Evolutionary conservation across 2,329 filamentous ascomycete genomes (phyloP).

Genomic region (Neonectria coccinea): DNA sequence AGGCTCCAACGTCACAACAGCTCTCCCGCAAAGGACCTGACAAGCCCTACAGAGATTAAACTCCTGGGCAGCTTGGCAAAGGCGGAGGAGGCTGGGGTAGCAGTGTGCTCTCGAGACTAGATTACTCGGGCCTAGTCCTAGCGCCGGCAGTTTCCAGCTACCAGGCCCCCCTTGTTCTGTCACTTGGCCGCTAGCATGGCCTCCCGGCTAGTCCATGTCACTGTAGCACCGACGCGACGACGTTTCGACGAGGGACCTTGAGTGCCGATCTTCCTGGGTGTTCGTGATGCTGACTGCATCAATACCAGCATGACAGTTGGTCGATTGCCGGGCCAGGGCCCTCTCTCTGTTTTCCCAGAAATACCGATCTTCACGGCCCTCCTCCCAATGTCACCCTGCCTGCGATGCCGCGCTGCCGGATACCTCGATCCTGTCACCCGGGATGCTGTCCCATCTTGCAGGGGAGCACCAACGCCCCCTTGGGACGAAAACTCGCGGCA

Average conservation of each 20-base stretch:
- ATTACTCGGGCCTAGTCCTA: too few species aligned
- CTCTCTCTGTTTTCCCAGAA: neutral
- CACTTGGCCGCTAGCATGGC: neutral
- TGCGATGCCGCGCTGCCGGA: neutral
- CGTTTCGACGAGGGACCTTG: neutral
- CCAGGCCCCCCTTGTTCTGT: neutral
- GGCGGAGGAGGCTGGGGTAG: neutral
- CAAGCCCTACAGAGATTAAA: neutral
- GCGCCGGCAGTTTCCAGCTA: neutral
- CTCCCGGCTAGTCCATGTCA: neutral
- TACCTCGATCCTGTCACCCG: neutral
- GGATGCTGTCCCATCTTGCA: neutral
- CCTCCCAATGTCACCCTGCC: neutral
- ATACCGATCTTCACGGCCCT: neutral
- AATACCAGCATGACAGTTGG: neutral
- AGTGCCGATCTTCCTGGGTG: neutral
- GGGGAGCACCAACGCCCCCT: neutral
- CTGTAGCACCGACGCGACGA: neutral
- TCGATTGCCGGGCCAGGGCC: neutral
- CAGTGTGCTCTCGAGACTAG: neutral
- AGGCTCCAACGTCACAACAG: neutral
- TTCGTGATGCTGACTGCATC: neutral
- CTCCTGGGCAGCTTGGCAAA: neutral
- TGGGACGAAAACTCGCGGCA: neutral
- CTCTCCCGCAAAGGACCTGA: neutral